Percentiles rank a stretch among this genome's conserved stretches.
phyloP scores from a whole-genome alignment of 768 basidiomycete species.

The Coprinopsis strossmayeri region DNA sequence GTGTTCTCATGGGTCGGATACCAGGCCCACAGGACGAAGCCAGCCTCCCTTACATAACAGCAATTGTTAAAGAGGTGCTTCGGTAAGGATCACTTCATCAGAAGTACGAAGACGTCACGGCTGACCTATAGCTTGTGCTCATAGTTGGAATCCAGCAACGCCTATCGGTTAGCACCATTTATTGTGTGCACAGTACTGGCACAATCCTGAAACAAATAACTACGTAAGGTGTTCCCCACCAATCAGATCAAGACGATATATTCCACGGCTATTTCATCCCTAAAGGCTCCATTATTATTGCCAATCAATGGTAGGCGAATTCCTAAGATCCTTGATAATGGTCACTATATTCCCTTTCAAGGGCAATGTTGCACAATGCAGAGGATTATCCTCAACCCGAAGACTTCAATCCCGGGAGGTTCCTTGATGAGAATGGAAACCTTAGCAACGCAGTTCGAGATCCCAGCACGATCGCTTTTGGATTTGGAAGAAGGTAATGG shows the following conservation, averaged over 20 bases:
- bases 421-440: slow-evolving; percentile 9
- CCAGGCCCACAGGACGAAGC: slow-evolving; percentile 22
- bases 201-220: background rate
- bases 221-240: background rate
- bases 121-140: background rate
- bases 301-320: background rate
- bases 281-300: background rate
- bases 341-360: background rate
- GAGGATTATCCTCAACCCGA: background rate
- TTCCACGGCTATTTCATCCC: slow-evolving; percentile 7
- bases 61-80: slow-evolving; percentile 11
- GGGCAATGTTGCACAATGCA: slow-evolving; percentile 3
- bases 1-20: slow-evolving; percentile 29
- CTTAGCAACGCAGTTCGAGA: slow-evolving; percentile 19
- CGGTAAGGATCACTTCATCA: background rate
- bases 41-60: slow-evolving; percentile 20
- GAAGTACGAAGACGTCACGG: background rate
- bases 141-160: slow-evolving; percentile 1
- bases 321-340: background rate
- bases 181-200: background rate
- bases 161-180: background rate
- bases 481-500: slow-evolving; percentile 27
- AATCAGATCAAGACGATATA: background rate
- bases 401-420: slow-evolving; percentile 6
- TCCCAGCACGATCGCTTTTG: slow-evolving; percentile 21